A percentile compares a stretch with the other conserved stretches of the same genome.
Evolutionary conservation across 306 rosid species (phyloP).

Genomic region (Echinosophora koreensis): DNA sequence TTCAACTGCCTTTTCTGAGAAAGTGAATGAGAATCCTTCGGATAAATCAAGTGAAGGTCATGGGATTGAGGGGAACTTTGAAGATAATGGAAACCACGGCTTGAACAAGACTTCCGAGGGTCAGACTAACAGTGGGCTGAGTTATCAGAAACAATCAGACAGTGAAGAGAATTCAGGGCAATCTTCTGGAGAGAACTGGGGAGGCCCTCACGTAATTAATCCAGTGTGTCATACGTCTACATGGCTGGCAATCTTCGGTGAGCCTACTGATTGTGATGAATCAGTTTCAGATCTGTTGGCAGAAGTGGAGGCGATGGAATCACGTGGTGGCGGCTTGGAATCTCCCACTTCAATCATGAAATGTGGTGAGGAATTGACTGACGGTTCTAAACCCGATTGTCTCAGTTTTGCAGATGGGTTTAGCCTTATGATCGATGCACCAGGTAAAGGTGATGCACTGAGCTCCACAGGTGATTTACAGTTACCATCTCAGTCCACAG

Average conservation of each 20-base stretch:
- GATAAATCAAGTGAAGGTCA: constrained; percentile 56
- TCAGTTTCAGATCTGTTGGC: constrained; percentile 97
- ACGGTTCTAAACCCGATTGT: constrained; percentile 71
- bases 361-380: constrained; percentile 66
- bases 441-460: constrained; percentile 80
- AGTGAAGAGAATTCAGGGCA: constrained; percentile 78
- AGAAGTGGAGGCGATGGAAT: constrained; percentile 93
- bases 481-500: constrained; percentile 53
- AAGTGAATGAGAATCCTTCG: constrained; percentile 43
- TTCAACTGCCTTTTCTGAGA: constrained; percentile 53
- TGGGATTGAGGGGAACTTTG: constrained; percentile 45
- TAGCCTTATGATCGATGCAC: constrained; percentile 68
- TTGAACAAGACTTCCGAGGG: constrained; percentile 55
- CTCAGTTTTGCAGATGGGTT: constrained; percentile 67
- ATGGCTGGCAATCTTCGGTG: constrained; percentile 75
- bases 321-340: constrained; percentile 73
- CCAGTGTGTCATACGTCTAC: constrained; percentile 56
- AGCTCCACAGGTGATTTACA: constrained; percentile 76
- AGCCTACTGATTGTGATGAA: constrained; percentile 74
- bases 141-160: constrained; percentile 67
- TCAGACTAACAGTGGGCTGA: constrained; percentile 58
- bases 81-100: constrained; percentile 59
- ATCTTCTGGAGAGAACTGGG: constrained; percentile 81
- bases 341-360: constrained; percentile 67
- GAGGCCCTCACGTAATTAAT: constrained; percentile 47